Evolutionary conservation across 2,329 filamentous ascomycete species (phyloP).

Genomic region (Aspergillus melleus): DNA sequence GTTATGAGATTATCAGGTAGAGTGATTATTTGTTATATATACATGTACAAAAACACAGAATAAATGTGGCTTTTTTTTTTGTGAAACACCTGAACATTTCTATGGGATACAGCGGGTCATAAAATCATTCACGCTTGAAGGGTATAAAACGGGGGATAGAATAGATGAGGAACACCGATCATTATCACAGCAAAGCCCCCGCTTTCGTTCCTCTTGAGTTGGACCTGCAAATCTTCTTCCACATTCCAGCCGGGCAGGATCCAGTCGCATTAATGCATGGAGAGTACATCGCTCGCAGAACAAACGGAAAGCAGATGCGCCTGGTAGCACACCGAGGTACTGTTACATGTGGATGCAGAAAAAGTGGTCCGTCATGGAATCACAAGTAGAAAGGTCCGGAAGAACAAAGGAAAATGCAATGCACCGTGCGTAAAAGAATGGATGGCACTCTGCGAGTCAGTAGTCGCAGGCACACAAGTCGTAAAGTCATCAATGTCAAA

Average conservation of each 20-base stretch:
- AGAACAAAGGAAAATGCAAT: constrained; percentile 14
- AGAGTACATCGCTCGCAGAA: constrained; percentile 10
- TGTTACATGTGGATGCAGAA: constrained; percentile 12
- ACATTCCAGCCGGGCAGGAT: constrained; percentile 2
- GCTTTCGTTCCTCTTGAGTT: constrained; percentile 1
- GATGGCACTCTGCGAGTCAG: constrained; percentile 33
- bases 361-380: constrained; percentile 8
- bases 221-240: not conserved
- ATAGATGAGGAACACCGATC: not conserved
- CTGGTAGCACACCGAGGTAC: constrained; percentile 12
- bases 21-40: constrained; percentile 20
- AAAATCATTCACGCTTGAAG: constrained; percentile 6
- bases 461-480: constrained; percentile 31
- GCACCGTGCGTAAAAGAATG: constrained; percentile 29
- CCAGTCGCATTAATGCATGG: constrained; percentile 11
- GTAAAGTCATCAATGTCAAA: constrained; percentile 30
- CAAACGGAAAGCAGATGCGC: constrained; percentile 5
- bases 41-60: constrained; percentile 10
- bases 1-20: not conserved
- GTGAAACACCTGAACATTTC: constrained; percentile 9
- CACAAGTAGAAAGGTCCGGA: constrained; percentile 8
- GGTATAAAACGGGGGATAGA: constrained; percentile 8
- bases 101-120: constrained; percentile 15
- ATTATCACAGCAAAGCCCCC: not conserved
- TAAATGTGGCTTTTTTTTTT: constrained; percentile 15